Evolutionary conservation across 2,329 filamentous ascomycete species (phyloP).

Genomic region (Teratosphaeria nubilosa): DNA sequence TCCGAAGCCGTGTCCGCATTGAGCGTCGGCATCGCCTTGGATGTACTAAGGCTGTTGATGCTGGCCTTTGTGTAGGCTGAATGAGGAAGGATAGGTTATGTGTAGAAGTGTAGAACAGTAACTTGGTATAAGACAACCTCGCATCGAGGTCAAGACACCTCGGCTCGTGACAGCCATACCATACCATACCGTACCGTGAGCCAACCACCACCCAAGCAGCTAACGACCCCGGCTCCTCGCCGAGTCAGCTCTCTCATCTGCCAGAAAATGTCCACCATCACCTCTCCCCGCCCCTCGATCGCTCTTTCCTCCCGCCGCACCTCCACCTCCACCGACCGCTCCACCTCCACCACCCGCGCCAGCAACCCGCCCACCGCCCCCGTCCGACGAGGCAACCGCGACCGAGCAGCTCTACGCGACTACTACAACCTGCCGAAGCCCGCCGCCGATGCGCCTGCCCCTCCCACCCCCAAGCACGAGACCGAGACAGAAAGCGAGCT

Average conservation of each 20-base stretch:
- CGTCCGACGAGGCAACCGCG: slow-evolving; percentile 50
- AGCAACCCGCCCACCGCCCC: slow-evolving; percentile 17
- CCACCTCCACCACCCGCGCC: slow-evolving; percentile 31
- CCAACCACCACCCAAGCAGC: not conserved
- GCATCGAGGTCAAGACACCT: not conserved
- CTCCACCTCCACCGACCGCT: slow-evolving; percentile 50
- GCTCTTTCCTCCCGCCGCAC: slow-evolving; percentile 61
- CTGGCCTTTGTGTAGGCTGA: no score
- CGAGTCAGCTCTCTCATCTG: not conserved
- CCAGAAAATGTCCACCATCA: slow-evolving; percentile 47
- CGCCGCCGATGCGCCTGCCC: slow-evolving; percentile 28
- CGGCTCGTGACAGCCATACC: not conserved
- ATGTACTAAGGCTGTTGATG: no score
- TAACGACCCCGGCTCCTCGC: not conserved
- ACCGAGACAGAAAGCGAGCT: slow-evolving; percentile 61
- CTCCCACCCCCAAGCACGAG: slow-evolving; percentile 42
- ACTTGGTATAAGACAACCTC: not conserved
- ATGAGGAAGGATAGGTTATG: no score
- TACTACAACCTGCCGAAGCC: slow-evolving; percentile 74
- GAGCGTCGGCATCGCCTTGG: no score
- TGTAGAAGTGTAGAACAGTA: not conserved
- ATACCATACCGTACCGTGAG: no score
- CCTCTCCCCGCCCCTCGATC: slow-evolving; percentile 50
- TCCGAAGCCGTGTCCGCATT: no score
- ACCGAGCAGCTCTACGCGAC: slow-evolving; percentile 79